These are phyloP conservation scores for Clausena lansium DNA, from an alignment of 345 rosid genomes.

Conservation along the genomic window DNA sequence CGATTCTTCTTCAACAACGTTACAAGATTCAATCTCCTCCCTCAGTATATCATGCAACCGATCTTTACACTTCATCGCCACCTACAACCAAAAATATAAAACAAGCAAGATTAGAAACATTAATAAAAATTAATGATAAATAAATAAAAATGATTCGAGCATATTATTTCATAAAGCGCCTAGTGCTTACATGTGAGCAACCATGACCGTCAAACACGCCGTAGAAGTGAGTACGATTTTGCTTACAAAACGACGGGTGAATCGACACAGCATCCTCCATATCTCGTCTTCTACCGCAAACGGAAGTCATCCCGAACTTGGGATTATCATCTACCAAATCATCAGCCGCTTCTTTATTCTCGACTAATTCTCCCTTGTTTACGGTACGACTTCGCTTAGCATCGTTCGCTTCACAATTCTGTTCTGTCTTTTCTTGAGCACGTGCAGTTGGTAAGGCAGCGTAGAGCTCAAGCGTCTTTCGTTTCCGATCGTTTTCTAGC, in stretches of 20 bases:
- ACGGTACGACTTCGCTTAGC: not conserved
- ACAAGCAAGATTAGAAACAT: too few relatives aligned
- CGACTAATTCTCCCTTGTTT: not conserved
- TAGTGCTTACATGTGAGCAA: constrained; percentile 78
- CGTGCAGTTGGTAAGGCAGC: not conserved
- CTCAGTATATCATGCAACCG: constrained; percentile 58
- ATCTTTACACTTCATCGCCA: constrained; percentile 58
- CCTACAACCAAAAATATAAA: constrained; percentile 25
- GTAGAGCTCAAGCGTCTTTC: constrained; percentile 37
- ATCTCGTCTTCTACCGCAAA: constrained; percentile 88
- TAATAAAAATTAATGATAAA: too few relatives aligned
- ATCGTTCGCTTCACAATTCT: constrained; percentile 4
- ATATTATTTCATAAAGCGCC: too few relatives aligned
- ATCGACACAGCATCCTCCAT: constrained; percentile 94
- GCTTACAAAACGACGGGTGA: constrained; percentile 36
- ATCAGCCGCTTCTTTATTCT: not conserved
- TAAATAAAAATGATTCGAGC: not conserved
- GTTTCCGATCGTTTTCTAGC: constrained; percentile 44
- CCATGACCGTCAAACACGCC: constrained; percentile 98
- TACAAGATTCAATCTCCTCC: constrained; percentile 35
- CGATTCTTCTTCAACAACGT: constrained; percentile 13
- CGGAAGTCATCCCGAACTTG: constrained; percentile 76
- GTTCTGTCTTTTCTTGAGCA: constrained; percentile 21
- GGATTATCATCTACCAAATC: constrained; percentile 25
- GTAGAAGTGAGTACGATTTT: constrained; percentile 44